Evolutionary conservation across 768 basidiomycete genomes (phyloP), one percentile per base, ranked within the genome.

Genomic region (Mycena maculata): DNA sequence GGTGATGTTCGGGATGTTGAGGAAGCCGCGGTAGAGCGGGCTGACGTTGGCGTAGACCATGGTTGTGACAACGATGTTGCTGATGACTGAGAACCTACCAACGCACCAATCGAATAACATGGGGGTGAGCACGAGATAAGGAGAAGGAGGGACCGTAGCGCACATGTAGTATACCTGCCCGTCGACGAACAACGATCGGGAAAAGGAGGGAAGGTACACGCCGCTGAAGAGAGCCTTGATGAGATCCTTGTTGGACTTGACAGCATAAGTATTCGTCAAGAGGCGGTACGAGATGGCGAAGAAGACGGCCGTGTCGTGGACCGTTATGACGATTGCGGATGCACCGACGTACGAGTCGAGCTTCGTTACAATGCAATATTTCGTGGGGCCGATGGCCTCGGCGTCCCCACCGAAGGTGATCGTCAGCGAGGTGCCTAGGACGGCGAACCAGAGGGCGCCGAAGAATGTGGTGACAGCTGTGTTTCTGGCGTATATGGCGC

Each of bases 261-360:
- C 22, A 6, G 18, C 38, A 10, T 31, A 18, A 1, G 41, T 38
- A 23, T 52, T 52, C 2, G 62, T 45, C 11, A 53, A 9, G 42
- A 55, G 52, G 23, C 52, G 60, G 39, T 53, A 62, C 13, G 53
- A 62, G 50, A 62, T 53, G 36, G 60, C 75, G 27, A 77, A 28
- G 52, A 79, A 79, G 16, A 80, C 76, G 33, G 71, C 59, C 2
- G 76, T 78, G 59, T 80, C 79, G 54, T 75, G 65, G 16, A 78
- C 64, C 1, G 76, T 62, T 4, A 71, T 59, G 3, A 68, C 52
- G 45, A 77, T 74, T 0, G 63, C 67, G 10, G 74, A 65, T 20
- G 73, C 71, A 7, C 64, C 65, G 18, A 70, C 68, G 48, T 72
- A 77, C 15, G 62, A 10, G 16, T 70, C 39, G 12, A 74, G 54